Conservation (phyloP, 2,329 filamentous ascomycete genomes). For the Nothopassalora personata region DNA sequence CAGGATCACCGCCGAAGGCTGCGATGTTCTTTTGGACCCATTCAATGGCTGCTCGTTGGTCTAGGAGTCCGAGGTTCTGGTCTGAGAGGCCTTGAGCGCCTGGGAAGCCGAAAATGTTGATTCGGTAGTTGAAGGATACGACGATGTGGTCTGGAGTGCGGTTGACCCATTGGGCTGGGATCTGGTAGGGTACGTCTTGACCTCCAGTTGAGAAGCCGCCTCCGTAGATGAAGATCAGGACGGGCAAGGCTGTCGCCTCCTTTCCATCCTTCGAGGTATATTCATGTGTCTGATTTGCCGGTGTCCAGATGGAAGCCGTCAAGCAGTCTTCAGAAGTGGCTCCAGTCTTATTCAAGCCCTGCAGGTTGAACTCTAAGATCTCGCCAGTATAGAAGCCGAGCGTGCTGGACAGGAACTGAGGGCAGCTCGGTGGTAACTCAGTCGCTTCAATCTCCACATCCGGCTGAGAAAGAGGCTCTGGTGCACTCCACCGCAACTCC, state of each 20-base stretch:
- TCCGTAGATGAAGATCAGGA: constrained; percentile 46
- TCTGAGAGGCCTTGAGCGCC: constrained; percentile 28
- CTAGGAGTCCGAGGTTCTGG: constrained; percentile 48
- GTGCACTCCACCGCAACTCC: constrained; percentile 31
- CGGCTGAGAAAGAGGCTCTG: constrained; percentile 20
- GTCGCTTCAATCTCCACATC: constrained; percentile 22
- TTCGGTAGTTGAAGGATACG: constrained; percentile 41
- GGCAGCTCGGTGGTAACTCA: constrained; percentile 25
- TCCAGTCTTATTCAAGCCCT: constrained; percentile 28
- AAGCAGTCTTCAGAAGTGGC: constrained; percentile 43
- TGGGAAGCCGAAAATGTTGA: constrained; percentile 41
- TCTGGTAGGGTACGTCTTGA: constrained; percentile 43
- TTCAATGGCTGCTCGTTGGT: constrained; percentile 50
- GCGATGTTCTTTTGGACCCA: constrained; percentile 50
- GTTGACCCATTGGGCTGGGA: constrained; percentile 42
- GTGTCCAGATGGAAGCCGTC: constrained; percentile 44
- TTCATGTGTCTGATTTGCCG: constrained; percentile 16
- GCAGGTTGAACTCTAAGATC: constrained; percentile 29
- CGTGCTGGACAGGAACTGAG: constrained; percentile 22
- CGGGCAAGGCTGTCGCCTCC: constrained; percentile 32
- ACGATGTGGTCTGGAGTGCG: constrained; percentile 34
- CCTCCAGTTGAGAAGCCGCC: constrained; percentile 44
- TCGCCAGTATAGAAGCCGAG: constrained; percentile 23
- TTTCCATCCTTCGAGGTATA: constrained; percentile 1
- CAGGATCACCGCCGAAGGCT: constrained; percentile 45